These are phyloP conservation scores for Saccharomycopsis fermentans DNA, from an alignment of 805 yeast species.

Conservation along the genomic window DNA sequence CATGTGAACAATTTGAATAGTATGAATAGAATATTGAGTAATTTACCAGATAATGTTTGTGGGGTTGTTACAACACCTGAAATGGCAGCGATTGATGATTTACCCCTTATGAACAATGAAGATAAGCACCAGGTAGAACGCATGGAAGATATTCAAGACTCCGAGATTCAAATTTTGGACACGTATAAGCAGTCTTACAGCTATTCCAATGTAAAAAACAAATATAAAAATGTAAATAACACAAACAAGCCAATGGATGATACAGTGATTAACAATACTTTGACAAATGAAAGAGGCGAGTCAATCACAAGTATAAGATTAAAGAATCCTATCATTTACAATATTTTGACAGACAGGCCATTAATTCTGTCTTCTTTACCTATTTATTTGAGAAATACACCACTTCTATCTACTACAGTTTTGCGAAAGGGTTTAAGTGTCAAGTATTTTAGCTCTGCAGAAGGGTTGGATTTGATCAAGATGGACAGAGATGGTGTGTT, in stretches of 20 bases:
- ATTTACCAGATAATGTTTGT: constrained; percentile 48
- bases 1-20: constrained; percentile 61
- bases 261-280: constrained; percentile 7
- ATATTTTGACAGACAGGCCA: constrained; percentile 85
- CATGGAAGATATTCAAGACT: background rate
- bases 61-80: constrained; percentile 83
- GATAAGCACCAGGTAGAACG: background rate
- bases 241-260: background rate
- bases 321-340: constrained; percentile 81
- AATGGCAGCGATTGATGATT: constrained; percentile 42
- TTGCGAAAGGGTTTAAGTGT: constrained; percentile 59
- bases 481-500: constrained; percentile 31
- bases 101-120: background rate
- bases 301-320: constrained; percentile 26
- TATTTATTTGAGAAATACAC: constrained; percentile 44
- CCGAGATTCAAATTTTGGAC: constrained; percentile 6
- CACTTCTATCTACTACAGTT: constrained; percentile 65
- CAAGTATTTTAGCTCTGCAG: constrained; percentile 22
- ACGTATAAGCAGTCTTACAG: constrained; percentile 12
- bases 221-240: background rate
- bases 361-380: constrained; percentile 87
- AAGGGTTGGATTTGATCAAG: constrained; percentile 32
- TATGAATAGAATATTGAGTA: constrained; percentile 46
- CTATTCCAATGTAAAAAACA: background rate
- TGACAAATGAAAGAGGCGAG: constrained; percentile 22